Base-by-base conservation (phyloP, 2,329 filamentous ascomycete genomes). In the Xylariaceae sp. region DNA sequence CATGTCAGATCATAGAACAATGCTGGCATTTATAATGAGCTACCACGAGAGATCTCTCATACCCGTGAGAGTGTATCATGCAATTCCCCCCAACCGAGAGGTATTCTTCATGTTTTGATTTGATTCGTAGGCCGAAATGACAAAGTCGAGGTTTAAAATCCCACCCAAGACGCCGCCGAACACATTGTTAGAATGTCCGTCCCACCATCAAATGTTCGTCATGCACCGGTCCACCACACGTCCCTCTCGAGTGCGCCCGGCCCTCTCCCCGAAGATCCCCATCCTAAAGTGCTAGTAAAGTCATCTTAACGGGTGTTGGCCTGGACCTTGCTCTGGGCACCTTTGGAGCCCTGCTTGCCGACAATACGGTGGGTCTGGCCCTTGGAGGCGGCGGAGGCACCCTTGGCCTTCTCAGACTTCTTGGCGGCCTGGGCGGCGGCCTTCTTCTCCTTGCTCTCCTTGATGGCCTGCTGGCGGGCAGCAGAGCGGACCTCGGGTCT, bases 331-430 rank as follows among this genome's bases (percentile, higher is more conserved):
- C 74, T 70, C 59, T 78, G 80, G 57, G 88, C 80, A 62, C 92
- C 92, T 82, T 94, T 95, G 55, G 88, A 83, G 63, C 88, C 88
- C 80, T 95, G 88, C 86, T 98, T 98, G 82, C 88, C 89, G 68
- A 83, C 75, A 67, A 94, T 86, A 69, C 85, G 82, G 62, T 71
- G 68, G 56, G 78, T 75, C 74, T 88, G 79, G 64, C 88, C 89
- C 74, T 86, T 84, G 66, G 82, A 72, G 56, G 82, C 78, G 48
- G 57, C 61, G 56, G 84, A 78, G 54, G 89, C 89, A 63, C 60
- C 76, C 86, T 97, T 97, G 62, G 92, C 92, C 88, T 98, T 98
- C 74, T 97, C 89, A 46, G 87, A 85, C 86, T 97, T 98, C 88
- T 97, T 98, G 69, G 81, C 82, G 67, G 81, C 85, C 71, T 87